Evolutionary conservation across 805 yeast genomes (phyloP).

Genomic region (Yamadazyma endophytica): DNA sequence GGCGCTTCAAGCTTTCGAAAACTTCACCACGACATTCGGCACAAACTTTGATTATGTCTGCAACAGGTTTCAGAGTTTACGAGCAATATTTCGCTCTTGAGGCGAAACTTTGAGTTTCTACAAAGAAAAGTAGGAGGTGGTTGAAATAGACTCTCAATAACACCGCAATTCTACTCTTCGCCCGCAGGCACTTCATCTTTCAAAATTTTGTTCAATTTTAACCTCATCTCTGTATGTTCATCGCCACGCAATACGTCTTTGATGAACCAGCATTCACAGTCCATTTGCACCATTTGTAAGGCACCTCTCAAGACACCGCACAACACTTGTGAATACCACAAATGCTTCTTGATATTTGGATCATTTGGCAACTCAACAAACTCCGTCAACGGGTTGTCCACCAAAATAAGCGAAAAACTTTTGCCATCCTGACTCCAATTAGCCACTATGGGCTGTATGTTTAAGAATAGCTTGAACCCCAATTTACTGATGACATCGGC

Average conservation of each 20-base stretch:
- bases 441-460: slow-evolving; percentile 69
- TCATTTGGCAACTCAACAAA: slow-evolving; percentile 89
- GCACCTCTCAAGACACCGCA: slow-evolving; percentile 92
- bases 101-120: too few species aligned
- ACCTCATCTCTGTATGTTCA: slow-evolving; percentile 70
- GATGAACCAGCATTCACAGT: slow-evolving; percentile 76
- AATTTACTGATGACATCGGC: slow-evolving; percentile 81
- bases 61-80: too few species aligned
- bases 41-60: too few species aligned
- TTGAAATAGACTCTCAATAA: not conserved
- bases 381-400: slow-evolving; percentile 89
- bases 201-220: slow-evolving; percentile 65
- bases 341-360: slow-evolving; percentile 54
- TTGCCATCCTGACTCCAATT: slow-evolving; percentile 77
- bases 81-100: too few species aligned
- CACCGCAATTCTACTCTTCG: slow-evolving; percentile 53
- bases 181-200: slow-evolving; percentile 98
- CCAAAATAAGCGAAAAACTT: slow-evolving; percentile 65
- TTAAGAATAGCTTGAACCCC: slow-evolving; percentile 87
- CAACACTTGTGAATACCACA: slow-evolving; percentile 90
- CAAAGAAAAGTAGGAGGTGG: too few species aligned
- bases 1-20: too few species aligned
- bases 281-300: slow-evolving; percentile 91
- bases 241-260: slow-evolving; percentile 83
- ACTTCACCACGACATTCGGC: too few species aligned